A percentile compares a stretch with the other conserved stretches of the same genome.
phyloP scores from a whole-genome alignment of 73 alveolate species.

The Tetrahymena malaccensis region DNA sequence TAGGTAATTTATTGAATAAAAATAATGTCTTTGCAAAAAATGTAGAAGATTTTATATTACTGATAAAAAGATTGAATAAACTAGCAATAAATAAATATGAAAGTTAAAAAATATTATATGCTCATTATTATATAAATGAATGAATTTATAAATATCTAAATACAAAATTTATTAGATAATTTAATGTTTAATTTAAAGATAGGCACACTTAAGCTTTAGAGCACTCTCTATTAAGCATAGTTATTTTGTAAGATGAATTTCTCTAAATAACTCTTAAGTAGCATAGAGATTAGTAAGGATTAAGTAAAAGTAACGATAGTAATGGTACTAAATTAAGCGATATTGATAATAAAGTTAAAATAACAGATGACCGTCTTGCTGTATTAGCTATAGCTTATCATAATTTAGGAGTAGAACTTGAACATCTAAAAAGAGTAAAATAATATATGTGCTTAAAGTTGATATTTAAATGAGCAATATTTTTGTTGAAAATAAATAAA shows the following conservation, averaged over 20 bases:
- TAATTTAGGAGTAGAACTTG: conserved; percentile 80
- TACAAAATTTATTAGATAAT: too few species aligned
- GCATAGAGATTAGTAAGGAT: neutral
- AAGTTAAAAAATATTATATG: neutral
- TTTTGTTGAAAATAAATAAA: neutral
- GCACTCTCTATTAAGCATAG: conserved; percentile 55
- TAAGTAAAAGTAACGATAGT: neutral
- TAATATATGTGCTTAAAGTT: neutral
- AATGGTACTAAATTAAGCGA: neutral
- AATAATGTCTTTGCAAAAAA: too few species aligned
- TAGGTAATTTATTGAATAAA: conserved; percentile 4
- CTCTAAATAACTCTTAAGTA: conserved; percentile 12
- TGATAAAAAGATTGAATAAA: neutral
- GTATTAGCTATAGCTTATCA: conserved; percentile 79
- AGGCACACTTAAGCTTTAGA: conserved; percentile 68
- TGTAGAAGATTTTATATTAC: too few species aligned
- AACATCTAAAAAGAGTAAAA: conserved; percentile 49
- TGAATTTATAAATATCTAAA: too few species aligned
- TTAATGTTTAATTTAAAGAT: neutral
- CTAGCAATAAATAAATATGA: too few species aligned
- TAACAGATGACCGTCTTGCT: conserved; percentile 64
- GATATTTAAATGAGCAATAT: neutral
- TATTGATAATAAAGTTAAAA: conserved; percentile 11
- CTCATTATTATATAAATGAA: neutral
- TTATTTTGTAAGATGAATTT: conserved; percentile 37